Evolutionary conservation across 2,329 filamentous ascomycete species (phyloP).

Genomic region (Chaetomium olivaceum): DNA sequence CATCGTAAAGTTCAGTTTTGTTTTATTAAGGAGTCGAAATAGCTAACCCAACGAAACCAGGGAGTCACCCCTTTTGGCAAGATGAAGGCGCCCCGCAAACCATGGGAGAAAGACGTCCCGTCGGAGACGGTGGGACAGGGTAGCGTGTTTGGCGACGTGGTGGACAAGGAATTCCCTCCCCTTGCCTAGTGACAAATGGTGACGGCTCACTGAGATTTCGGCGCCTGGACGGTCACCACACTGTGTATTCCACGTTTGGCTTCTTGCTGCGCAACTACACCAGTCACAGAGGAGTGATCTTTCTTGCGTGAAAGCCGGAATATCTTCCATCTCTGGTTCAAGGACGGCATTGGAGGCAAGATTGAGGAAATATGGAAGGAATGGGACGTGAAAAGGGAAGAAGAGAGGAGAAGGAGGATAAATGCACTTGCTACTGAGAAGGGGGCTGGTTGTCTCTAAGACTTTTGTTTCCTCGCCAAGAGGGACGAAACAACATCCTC

Average conservation of each 20-base stretch:
- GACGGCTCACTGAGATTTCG: background rate
- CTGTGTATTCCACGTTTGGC: background rate
- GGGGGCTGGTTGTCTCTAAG: background rate
- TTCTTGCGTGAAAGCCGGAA: background rate
- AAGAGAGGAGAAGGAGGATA: background rate
- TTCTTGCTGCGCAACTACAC: background rate
- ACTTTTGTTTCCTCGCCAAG: background rate
- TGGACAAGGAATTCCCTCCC: conserved; percentile 42
- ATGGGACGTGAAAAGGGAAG: background rate
- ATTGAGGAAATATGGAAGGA: background rate
- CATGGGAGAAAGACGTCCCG: conserved; percentile 67
- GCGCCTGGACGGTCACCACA: background rate
- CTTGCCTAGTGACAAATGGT: conserved; percentile 31
- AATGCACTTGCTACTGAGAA: background rate
- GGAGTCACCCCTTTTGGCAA: conserved; percentile 51
- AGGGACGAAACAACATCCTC: background rate
- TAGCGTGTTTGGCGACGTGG: conserved; percentile 33
- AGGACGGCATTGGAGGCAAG: background rate
- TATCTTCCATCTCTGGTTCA: background rate
- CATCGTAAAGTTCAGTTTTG: background rate
- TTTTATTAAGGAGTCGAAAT: background rate
- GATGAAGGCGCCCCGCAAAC: conserved; percentile 56
- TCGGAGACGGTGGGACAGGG: conserved; percentile 7
- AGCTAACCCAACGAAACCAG: background rate
- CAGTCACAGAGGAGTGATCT: background rate